Percentiles rank a stretch among this genome's conserved stretches.
phyloP scores from a whole-genome alignment of 768 basidiomycete genomes.

The Tricholoma sp. region DNA sequence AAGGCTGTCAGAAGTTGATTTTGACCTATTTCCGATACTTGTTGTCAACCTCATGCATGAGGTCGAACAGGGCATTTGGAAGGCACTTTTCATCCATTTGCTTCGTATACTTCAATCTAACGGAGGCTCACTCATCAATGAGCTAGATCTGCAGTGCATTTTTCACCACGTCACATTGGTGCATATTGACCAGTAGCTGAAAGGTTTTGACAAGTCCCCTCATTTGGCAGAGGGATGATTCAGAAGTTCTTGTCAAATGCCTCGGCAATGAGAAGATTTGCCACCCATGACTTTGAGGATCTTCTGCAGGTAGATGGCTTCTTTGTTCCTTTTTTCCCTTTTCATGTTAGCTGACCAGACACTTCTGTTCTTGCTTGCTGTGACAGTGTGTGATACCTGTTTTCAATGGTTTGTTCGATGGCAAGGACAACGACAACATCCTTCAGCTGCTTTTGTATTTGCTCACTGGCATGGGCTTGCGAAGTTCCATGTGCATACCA shows the following conservation, averaged over 20 bases:
- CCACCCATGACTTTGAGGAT: slow-evolving; percentile 26
- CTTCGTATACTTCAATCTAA: slow-evolving; percentile 26
- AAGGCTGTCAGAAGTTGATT: neutral
- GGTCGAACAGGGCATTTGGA: slow-evolving; percentile 34
- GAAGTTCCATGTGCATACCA: neutral
- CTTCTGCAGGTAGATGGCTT: slow-evolving; percentile 22
- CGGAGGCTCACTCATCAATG: neutral
- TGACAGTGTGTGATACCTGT: slow-evolving; percentile 5
- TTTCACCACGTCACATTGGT: neutral
- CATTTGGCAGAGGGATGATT: slow-evolving; percentile 17
- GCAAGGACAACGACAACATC: neutral
- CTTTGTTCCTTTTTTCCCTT: neutral
- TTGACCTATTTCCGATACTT: slow-evolving; percentile 24
- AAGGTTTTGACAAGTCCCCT: slow-evolving; percentile 2
- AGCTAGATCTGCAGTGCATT: neutral
- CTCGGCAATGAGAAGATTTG: slow-evolving; percentile 16
- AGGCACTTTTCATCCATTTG: slow-evolving; percentile 28
- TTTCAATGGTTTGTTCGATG: slow-evolving; percentile 3
- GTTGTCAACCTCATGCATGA: slow-evolving; percentile 35
- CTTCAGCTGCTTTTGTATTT: neutral
- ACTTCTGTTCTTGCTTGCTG: neutral
- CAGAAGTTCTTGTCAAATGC: slow-evolving; percentile 18
- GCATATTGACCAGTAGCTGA: slow-evolving; percentile 3
- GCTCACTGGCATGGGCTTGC: slow-evolving; percentile 7
- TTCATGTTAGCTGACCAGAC: neutral